Percentiles rank a stretch among this genome's conserved stretches.
Conservation (phyloP, 495 filamentous ascomycete genomes). For the Astrothelium macrocarpum region DNA sequence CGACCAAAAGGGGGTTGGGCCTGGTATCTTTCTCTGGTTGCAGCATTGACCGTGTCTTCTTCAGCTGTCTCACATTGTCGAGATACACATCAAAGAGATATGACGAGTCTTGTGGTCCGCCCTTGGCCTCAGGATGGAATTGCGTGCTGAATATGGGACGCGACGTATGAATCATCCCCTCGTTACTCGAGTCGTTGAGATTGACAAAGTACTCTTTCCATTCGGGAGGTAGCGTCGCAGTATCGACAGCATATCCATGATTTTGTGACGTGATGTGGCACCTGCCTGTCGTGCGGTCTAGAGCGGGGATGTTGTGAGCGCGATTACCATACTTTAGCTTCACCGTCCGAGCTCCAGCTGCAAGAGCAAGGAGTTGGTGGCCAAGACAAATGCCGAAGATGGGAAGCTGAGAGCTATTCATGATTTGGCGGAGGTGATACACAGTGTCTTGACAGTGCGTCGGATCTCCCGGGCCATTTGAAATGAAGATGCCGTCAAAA, state of each 20-base stretch:
- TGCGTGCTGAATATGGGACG: constrained; percentile 97
- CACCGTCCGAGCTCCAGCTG: constrained; percentile 72
- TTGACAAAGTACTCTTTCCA: constrained; percentile 98
- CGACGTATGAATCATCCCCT: constrained; percentile 90
- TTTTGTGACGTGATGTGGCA: constrained; percentile 99
- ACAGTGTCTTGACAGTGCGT: constrained; percentile 91
- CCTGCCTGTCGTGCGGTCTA: constrained; percentile 87
- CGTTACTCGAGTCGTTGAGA: constrained; percentile 89
- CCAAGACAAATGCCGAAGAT: constrained; percentile 97
- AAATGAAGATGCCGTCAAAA: constrained; percentile 97
- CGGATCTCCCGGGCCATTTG: constrained; percentile 94
- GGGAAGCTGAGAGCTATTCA: constrained; percentile 81
- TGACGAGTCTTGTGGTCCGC: constrained; percentile 83
- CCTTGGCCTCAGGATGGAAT: constrained; percentile 97
- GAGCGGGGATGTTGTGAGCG: constrained; percentile 92
- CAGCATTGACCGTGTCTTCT: constrained; percentile 62
- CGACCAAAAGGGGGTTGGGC: constrained; percentile 77
- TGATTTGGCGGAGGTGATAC: constrained; percentile 76
- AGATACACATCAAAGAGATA: constrained; percentile 97
- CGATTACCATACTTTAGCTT: constrained; percentile 98
- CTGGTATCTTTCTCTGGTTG: constrained; percentile 61
- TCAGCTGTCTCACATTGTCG: constrained; percentile 78
- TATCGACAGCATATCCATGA: constrained; percentile 95
- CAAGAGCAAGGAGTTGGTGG: constrained; percentile 78
- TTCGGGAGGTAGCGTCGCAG: constrained; percentile 65